These are phyloP conservation scores for Phlegmacium glaucopus DNA, from an alignment of 768 basidiomycete genomes.

Conservation along the genomic window DNA sequence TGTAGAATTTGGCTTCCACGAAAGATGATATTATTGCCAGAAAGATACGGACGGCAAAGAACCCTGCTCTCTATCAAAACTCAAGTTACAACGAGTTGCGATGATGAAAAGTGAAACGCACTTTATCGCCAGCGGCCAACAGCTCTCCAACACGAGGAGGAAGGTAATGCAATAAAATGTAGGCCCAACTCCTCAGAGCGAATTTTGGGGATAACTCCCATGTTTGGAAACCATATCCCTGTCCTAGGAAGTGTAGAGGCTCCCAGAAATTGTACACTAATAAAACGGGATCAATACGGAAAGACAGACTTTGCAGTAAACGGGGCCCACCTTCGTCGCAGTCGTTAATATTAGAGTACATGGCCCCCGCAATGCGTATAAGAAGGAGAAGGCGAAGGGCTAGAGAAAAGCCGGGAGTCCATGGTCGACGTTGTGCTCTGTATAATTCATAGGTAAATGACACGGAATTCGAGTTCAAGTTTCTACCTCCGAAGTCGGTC, in stretches of 20 bases:
- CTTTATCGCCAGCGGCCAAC: constrained; percentile 67
- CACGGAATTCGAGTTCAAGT: too few species aligned
- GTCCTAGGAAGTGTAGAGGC: constrained; percentile 87
- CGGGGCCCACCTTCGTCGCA: constrained; percentile 84
- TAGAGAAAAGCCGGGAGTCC: constrained; percentile 79
- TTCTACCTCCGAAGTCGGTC: constrained; percentile 73
- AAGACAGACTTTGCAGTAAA: background rate
- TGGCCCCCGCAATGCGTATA: constrained; percentile 76
- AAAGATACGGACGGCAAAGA: constrained; percentile 84
- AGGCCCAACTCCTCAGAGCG: constrained; percentile 94
- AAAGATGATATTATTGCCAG: constrained; percentile 70
- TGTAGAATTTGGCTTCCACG: constrained; percentile 81
- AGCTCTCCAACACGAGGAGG: constrained; percentile 55
- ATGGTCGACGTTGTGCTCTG: constrained; percentile 74
- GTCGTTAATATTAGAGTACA: constrained; percentile 94
- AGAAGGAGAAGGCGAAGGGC: constrained; percentile 84
- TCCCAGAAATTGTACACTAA: constrained; percentile 99
- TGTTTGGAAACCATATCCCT: constrained; percentile 91
- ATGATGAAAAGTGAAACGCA: background rate
- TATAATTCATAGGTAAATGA: constrained; percentile 9
- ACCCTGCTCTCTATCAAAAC: constrained; percentile 65
- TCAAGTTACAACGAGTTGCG: constrained; percentile 2
- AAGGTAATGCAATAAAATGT: constrained; percentile 77
- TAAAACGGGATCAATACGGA: background rate
- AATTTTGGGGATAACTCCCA: constrained; percentile 94